Percentiles rank a stretch among this genome's conserved stretches.
Conservation (phyloP, 306 rosid species). For the Trichosanthes truncata region DNA sequence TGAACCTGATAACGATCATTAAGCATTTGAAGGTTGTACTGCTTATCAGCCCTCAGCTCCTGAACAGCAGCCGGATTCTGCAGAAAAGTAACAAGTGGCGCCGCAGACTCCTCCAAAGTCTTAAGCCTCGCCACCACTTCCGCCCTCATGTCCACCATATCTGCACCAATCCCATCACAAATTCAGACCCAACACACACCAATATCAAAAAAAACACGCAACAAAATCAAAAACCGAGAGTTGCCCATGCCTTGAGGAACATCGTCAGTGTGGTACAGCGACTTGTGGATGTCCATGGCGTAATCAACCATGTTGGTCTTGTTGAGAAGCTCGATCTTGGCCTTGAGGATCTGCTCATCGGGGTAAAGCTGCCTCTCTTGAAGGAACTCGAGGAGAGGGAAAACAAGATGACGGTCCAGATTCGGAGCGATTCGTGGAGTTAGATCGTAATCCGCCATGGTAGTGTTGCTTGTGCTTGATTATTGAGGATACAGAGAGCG, state of each 20-base stretch:
- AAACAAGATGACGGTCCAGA: conserved; percentile 73
- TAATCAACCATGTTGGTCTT: conserved; percentile 95
- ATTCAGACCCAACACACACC: not conserved
- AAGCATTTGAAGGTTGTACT: conserved; percentile 91
- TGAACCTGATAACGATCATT: conserved; percentile 74
- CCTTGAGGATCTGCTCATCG: conserved; percentile 69
- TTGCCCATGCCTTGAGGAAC: conserved; percentile 46
- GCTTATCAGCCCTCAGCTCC: conserved; percentile 80
- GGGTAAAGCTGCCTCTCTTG: conserved; percentile 69
- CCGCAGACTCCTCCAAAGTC: conserved; percentile 67
- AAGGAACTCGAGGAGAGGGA: conserved; percentile 79
- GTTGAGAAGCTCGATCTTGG: conserved; percentile 81
- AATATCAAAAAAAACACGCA: not conserved
- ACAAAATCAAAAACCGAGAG: not conserved
- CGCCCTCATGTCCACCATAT: conserved; percentile 37
- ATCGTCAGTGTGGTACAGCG: conserved; percentile 77
- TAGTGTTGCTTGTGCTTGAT: not conserved
- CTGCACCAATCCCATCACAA: conserved; percentile 13
- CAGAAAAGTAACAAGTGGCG: conserved; percentile 74
- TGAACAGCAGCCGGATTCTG: conserved; percentile 71
- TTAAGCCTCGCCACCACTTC: conserved; percentile 48
- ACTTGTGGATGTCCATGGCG: conserved; percentile 89
- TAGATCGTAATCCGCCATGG: conserved; percentile 78
- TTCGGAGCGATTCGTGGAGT: conserved; percentile 81
- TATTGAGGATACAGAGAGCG: not conserved